Percentiles rank a stretch among this genome's conserved stretches.
phyloP scores from a whole-genome alignment of 2,329 filamentous ascomycete species.

The Microcyclosporella mali region DNA sequence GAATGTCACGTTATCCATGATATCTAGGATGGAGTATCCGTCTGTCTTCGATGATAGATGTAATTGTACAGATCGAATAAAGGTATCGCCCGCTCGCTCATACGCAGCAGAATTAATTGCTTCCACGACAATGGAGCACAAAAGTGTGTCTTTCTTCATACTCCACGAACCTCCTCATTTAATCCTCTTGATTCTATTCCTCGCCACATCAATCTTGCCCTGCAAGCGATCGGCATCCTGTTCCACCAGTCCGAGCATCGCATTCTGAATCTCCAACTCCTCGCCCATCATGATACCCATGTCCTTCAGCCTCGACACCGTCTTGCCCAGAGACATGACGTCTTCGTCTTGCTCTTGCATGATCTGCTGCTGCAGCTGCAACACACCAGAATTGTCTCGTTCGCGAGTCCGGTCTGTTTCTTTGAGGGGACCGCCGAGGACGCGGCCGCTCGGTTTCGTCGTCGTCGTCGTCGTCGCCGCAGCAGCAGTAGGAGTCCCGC shows the following conservation, averaged over 20 bases:
- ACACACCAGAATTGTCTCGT: slow-evolving; percentile 66
- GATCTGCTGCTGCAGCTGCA: slow-evolving; percentile 67
- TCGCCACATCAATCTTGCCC: slow-evolving; percentile 67
- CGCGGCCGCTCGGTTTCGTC: slow-evolving; percentile 49
- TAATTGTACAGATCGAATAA: no score
- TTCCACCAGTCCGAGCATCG: slow-evolving; percentile 62
- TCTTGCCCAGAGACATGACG: slow-evolving; percentile 60
- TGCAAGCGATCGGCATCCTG: slow-evolving; percentile 60
- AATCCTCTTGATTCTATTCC: slow-evolving; percentile 64
- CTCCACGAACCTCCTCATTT: no score
- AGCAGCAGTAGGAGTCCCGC: slow-evolving; percentile 15
- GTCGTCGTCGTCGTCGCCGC: slow-evolving; percentile 13
- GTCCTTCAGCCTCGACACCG: slow-evolving; percentile 67
- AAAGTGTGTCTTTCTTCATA: no score
- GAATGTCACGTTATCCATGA: no score
- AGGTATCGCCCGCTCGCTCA: background rate
- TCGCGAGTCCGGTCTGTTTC: slow-evolving; percentile 74
- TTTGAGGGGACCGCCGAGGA: slow-evolving; percentile 61
- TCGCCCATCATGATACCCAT: slow-evolving; percentile 71
- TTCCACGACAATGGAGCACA: no score
- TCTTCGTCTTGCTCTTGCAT: slow-evolving; percentile 71
- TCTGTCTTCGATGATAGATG: no score
- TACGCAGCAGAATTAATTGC: no score
- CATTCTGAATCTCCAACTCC: slow-evolving; percentile 65
- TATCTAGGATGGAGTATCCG: no score